These are phyloP conservation scores for Echinosophora koreensis DNA, from an alignment of 306 rosid species.

Conservation along the genomic window DNA sequence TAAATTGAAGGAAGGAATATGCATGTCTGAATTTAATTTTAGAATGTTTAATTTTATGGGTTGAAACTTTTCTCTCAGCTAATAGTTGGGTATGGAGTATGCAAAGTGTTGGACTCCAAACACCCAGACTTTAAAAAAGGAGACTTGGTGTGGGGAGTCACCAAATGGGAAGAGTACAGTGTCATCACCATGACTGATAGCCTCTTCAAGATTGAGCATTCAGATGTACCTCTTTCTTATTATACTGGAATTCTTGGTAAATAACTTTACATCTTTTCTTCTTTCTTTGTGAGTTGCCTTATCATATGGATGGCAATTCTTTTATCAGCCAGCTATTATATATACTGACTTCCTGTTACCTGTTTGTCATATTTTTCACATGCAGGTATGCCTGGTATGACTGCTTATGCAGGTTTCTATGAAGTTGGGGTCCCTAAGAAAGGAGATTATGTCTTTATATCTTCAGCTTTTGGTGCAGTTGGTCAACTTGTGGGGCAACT, in stretches of 20 bases:
- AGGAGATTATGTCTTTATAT: conserved; percentile 64
- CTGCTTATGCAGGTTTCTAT: conserved; percentile 61
- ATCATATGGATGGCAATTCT: background rate
- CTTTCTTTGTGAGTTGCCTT: background rate
- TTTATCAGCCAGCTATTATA: background rate
- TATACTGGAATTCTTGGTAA: conserved; percentile 56
- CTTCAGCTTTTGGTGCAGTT: conserved; percentile 66
- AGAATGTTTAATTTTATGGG: background rate
- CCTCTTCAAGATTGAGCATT: conserved; percentile 55
- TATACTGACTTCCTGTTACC: background rate
- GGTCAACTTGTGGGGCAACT: conserved; percentile 67
- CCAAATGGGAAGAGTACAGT: conserved; percentile 62
- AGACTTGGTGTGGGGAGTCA: conserved; percentile 56
- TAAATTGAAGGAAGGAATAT: background rate
- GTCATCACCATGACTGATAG: conserved; percentile 44
- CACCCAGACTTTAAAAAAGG: conserved; percentile 51
- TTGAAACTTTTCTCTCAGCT: conserved; percentile 31
- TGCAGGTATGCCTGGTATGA: conserved; percentile 68
- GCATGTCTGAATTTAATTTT: background rate
- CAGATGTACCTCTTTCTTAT: conserved; percentile 56
- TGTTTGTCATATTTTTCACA: conserved; percentile 1
- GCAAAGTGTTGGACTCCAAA: conserved; percentile 55
- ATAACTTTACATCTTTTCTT: background rate
- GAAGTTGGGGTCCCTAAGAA: conserved; percentile 59
- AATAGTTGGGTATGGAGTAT: conserved; percentile 57